These are phyloP conservation scores for Pelargonium fulgidum DNA, from an alignment of 441 rosid genomes.

Conservation along the genomic window DNA sequence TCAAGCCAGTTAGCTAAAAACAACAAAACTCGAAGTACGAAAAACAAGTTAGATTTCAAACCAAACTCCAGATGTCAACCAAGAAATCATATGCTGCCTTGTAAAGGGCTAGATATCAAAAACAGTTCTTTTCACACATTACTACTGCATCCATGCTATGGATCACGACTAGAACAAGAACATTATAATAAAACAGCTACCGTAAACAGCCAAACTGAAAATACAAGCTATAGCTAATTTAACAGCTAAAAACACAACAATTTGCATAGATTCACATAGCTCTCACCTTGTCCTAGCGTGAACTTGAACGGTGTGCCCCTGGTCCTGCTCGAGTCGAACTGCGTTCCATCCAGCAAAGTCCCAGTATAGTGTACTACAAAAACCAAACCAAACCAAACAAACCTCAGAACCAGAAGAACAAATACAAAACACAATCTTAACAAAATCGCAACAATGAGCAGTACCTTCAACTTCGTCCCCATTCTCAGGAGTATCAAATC, in stretches of 20 bases:
- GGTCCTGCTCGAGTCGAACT: conserved; percentile 78
- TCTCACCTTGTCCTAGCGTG: conserved; percentile 84
- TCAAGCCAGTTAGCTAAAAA: too few species aligned
- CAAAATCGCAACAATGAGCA: not conserved
- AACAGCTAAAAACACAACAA: not conserved
- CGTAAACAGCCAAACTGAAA: too few species aligned
- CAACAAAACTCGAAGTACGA: too few species aligned
- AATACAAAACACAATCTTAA: not conserved
- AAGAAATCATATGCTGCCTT: too few species aligned
- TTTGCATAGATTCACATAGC: not conserved
- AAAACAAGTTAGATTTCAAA: too few species aligned
- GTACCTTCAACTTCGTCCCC: conserved; percentile 74
- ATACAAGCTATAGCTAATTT: not conserved
- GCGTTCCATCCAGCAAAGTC: conserved; percentile 71
- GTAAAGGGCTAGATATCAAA: too few species aligned
- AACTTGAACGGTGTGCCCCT: conserved; percentile 75
- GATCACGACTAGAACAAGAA: too few species aligned
- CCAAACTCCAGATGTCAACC: too few species aligned
- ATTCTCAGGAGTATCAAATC: conserved; percentile 54
- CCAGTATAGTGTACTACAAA: conserved; percentile 80
- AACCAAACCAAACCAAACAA: conserved; percentile 13
- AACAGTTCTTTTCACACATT: too few species aligned
- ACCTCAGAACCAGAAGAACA: conserved; percentile 6
- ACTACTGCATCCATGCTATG: too few species aligned
- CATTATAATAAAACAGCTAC: too few species aligned